Percentiles rank a stretch among this genome's conserved stretches.
phyloP scores from a whole-genome alignment of 2,329 filamentous ascomycete species.

The Sporothrix brasiliensis region DNA sequence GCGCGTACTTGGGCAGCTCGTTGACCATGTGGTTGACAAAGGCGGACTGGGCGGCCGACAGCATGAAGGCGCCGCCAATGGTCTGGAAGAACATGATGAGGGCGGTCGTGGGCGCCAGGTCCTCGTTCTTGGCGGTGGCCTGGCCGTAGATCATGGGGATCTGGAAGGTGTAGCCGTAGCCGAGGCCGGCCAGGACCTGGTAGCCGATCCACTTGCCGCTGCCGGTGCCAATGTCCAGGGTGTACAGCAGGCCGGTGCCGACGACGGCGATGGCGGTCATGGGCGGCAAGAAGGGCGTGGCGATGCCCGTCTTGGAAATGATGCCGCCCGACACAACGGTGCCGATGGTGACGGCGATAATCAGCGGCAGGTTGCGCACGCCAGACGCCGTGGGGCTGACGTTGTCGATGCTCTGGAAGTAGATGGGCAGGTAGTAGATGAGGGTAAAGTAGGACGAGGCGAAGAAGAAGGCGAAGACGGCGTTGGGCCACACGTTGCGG shows the following conservation, averaged over 20 bases:
- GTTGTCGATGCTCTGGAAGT: conserved; percentile 54
- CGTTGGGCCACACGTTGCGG: conserved; percentile 49
- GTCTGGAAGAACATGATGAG: conserved; percentile 49
- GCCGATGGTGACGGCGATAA: conserved; percentile 45
- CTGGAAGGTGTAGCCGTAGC: conserved; percentile 51
- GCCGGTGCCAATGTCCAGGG: conserved; percentile 42
- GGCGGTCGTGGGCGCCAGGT: conserved; percentile 48
- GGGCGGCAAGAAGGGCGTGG: conserved; percentile 45
- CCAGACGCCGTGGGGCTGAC: conserved; percentile 45
- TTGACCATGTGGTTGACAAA: conserved; percentile 46
- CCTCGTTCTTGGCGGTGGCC: conserved; percentile 40
- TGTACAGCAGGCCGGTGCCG: conserved; percentile 46
- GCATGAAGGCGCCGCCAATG: conserved; percentile 53
- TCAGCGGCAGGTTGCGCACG: conserved; percentile 48
- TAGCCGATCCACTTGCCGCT: conserved; percentile 51
- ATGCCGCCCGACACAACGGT: conserved; percentile 44
- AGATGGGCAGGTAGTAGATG: conserved; percentile 54
- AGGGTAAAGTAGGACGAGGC: conserved; percentile 50
- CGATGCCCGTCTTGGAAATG: conserved; percentile 42
- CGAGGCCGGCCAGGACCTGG: conserved; percentile 53
- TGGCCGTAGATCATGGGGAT: conserved; percentile 49
- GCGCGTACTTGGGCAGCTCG: conserved; percentile 37
- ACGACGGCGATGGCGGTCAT: conserved; percentile 43
- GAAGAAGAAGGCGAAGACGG: conserved; percentile 49
- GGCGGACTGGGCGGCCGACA: conserved; percentile 48